Evolutionary conservation across 306 rosid species (phyloP).

Genomic region (Cicer pinnatifidum): DNA sequence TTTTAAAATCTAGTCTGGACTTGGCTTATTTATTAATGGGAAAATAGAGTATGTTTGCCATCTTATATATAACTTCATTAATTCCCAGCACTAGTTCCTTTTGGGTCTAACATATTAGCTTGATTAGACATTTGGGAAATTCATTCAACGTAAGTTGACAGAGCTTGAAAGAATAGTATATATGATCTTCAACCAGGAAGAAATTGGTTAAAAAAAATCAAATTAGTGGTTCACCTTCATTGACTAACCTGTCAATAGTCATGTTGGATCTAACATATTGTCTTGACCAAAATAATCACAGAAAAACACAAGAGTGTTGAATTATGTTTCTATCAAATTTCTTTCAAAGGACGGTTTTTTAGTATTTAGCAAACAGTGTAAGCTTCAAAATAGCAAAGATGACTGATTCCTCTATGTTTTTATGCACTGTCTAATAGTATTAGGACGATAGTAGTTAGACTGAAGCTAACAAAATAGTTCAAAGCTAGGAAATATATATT

Average conservation of each 20-base stretch:
- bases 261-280: neutral
- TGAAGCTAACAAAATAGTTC: no score
- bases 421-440: no score
- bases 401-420: no score
- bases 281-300: neutral
- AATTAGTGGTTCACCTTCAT: neutral
- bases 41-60: neutral
- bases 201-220: constrained; percentile 11
- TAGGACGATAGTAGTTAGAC: no score
- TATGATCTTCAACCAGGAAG: constrained; percentile 1
- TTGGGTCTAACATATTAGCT: neutral
- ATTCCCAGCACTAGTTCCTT: constrained; percentile 13
- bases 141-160: neutral
- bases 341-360: no score
- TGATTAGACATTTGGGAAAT: constrained; percentile 1
- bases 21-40: constrained; percentile 5
- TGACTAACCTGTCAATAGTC: neutral
- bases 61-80: neutral
- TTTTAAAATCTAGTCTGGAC: neutral
- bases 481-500: no score
- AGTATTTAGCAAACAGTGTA: no score
- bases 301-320: no score
- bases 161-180: neutral
- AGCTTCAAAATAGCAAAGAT: no score
- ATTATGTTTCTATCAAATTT: no score